Percentiles rank a stretch among this genome's conserved stretches.
These are phyloP conservation scores for Chytridiales sp. DNA, from an alignment of 371 early-diverging fungal genomes.

Conservation along the genomic window DNA sequence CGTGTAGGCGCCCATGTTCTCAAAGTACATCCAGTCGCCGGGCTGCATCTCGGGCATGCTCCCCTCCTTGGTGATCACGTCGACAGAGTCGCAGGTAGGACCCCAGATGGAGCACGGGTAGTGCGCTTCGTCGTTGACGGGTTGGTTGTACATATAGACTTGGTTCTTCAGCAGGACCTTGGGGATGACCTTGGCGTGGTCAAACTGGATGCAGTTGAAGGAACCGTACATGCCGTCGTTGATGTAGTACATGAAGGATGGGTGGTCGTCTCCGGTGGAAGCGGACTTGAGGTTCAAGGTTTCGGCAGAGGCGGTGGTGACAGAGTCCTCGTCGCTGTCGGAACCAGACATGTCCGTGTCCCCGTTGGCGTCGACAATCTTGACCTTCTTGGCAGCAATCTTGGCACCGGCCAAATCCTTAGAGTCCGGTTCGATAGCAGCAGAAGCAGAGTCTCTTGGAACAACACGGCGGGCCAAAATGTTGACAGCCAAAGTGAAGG, in stretches of 20 bases:
- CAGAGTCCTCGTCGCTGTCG: constrained; percentile 22
- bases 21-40: constrained; percentile 96
- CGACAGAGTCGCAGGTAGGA: constrained; percentile 98
- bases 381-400: too few relatives aligned
- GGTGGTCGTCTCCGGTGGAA: constrained; percentile 48
- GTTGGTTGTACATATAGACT: constrained; percentile 44
- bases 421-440: neutral
- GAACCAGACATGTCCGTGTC: constrained; percentile 1
- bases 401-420: constrained; percentile 1
- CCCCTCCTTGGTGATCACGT: constrained; percentile 75
- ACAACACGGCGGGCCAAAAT: constrained; percentile 84
- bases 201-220: constrained; percentile 97
- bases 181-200: constrained; percentile 83
- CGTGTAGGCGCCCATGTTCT: constrained; percentile 97
- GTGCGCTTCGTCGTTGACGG: constrained; percentile 16
- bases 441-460: constrained; percentile 29
- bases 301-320: constrained; percentile 1
- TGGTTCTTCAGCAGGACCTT: constrained; percentile 60
- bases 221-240: constrained; percentile 98
- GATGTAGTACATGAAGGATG: constrained; percentile 91
- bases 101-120: constrained; percentile 88
- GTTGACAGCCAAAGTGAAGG: constrained; percentile 89
- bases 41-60: constrained; percentile 80
- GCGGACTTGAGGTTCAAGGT: constrained; percentile 8
- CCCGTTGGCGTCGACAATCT: neutral